A percentile compares a stretch with the other conserved stretches of the same genome.
phyloP scores from a whole-genome alignment of 495 filamentous ascomycete genomes.

The Niebla homalea region DNA sequence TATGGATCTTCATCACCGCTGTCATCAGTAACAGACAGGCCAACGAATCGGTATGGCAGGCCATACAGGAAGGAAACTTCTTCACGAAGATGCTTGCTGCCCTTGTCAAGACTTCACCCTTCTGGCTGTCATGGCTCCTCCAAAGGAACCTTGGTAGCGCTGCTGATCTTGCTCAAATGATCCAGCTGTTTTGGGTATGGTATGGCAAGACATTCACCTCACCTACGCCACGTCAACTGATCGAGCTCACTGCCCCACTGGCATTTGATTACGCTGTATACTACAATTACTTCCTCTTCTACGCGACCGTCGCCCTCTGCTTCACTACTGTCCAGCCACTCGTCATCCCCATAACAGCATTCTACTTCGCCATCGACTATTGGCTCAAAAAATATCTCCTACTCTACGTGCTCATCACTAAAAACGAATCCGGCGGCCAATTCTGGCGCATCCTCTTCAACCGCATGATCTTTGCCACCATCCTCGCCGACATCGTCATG shows the following conservation, averaged over 20 bases:
- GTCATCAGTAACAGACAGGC: conserved; percentile 44
- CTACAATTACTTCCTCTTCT: conserved; percentile 93
- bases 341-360: conserved; percentile 73
- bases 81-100: conserved; percentile 49
- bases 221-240: conserved; percentile 84
- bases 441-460: conserved; percentile 90
- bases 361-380: conserved; percentile 82
- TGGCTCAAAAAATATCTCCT: conserved; percentile 91
- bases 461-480: conserved; percentile 69
- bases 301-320: conserved; percentile 75
- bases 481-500: conserved; percentile 67
- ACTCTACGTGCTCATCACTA: conserved; percentile 90
- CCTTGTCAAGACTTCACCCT: conserved; percentile 66
- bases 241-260: conserved; percentile 85
- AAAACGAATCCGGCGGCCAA: conserved; percentile 87
- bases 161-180: conserved; percentile 74
- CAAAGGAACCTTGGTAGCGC: conserved; percentile 88
- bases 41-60: conserved; percentile 47
- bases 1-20: conserved; percentile 56
- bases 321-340: conserved; percentile 82
- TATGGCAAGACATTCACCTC: conserved; percentile 68
- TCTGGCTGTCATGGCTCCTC: conserved; percentile 87
- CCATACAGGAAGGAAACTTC: conserved; percentile 49
- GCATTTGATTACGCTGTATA: conserved; percentile 91
- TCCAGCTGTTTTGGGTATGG: conserved; percentile 66